Percentiles rank a stretch among this genome's conserved stretches.
phyloP scores from a whole-genome alignment of 2,329 filamentous ascomycete genomes.

The Fonsecaea erecta region DNA sequence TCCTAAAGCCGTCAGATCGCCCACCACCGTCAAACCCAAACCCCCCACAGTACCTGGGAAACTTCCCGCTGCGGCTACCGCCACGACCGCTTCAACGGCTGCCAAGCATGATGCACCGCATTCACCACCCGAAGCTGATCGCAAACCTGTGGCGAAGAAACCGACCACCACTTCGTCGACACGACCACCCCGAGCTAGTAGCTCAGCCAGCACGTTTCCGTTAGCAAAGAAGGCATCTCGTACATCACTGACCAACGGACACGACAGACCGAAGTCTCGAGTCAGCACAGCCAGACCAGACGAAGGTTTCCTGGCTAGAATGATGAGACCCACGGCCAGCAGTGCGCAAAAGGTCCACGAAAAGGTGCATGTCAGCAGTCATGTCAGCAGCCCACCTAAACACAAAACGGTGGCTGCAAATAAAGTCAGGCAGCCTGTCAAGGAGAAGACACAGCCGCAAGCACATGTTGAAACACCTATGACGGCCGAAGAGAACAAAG shows the following conservation, averaged over 20 bases:
- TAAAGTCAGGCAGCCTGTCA: conserved; percentile 19
- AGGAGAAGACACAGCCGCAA: conserved; percentile 23
- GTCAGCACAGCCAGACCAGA: conserved; percentile 48
- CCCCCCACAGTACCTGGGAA: conserved; percentile 50
- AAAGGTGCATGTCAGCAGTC: conserved; percentile 50
- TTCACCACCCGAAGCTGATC: conserved; percentile 26
- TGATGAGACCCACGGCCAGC: conserved; percentile 58
- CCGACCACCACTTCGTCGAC: conserved; percentile 33
- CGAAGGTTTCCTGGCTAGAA: conserved; percentile 55
- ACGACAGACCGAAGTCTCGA: conserved; percentile 49
- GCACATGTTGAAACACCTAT: conserved; percentile 17
- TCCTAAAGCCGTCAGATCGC: conserved; percentile 28
- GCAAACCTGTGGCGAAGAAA: conserved; percentile 37
- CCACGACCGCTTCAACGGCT: conserved; percentile 48
- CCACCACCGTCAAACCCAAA: conserved; percentile 42
- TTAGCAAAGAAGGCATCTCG: conserved; percentile 40
- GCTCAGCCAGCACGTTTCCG: conserved; percentile 34
- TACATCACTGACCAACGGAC: conserved; percentile 38
- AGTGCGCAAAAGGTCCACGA: conserved; percentile 56
- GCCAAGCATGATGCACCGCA: conserved; percentile 40
- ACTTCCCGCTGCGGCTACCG: conserved; percentile 47
- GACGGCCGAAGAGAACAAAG: conserved; percentile 13
- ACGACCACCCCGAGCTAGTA: conserved; percentile 34
- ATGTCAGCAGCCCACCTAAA: conserved; percentile 47
- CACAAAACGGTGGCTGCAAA: conserved; percentile 9